A percentile compares a stretch with the other conserved stretches of the same genome.
Conservation (phyloP, 495 filamentous ascomycete species). For the Geopyxis carbonaria region DNA sequence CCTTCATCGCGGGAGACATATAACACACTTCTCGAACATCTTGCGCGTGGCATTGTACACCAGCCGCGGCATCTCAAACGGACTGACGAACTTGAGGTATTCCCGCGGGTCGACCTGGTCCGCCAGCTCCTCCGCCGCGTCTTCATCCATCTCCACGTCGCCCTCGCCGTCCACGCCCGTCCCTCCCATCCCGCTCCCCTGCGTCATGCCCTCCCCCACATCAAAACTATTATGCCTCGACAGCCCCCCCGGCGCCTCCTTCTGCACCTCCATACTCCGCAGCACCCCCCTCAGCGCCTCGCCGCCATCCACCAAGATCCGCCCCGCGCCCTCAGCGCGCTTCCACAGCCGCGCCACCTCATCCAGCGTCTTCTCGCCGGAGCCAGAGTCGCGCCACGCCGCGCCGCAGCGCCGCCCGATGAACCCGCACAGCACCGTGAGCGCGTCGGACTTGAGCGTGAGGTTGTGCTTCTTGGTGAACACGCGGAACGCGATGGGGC, state of each 20-base stretch:
- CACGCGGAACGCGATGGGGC: slow-evolving; percentile 83
- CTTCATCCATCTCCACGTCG: slow-evolving; percentile 39
- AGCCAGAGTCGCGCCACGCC: slow-evolving; percentile 87
- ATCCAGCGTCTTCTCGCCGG: slow-evolving; percentile 81
- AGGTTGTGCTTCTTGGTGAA: slow-evolving; percentile 97
- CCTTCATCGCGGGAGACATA: slow-evolving; percentile 5
- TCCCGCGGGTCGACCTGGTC: slow-evolving; percentile 17
- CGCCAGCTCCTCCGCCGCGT: slow-evolving; percentile 34
- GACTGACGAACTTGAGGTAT: slow-evolving; percentile 22
- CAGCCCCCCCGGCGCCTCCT: slow-evolving; percentile 18
- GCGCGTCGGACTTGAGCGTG: slow-evolving; percentile 73
- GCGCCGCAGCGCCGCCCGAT: slow-evolving; percentile 86
- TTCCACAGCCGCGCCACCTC: slow-evolving; percentile 86
- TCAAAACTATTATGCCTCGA: slow-evolving; percentile 44
- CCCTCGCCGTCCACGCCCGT: slow-evolving; percentile 48
- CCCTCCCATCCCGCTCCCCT: slow-evolving; percentile 36
- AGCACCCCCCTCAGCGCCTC: slow-evolving; percentile 68
- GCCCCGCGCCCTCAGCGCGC: slow-evolving; percentile 42
- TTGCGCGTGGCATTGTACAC: slow-evolving; percentile 76
- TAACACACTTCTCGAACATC: slow-evolving; percentile 61
- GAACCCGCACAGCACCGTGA: slow-evolving; percentile 69
- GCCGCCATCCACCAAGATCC: slow-evolving; percentile 74
- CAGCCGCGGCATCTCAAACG: slow-evolving; percentile 56
- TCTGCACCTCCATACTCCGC: slow-evolving; percentile 48
- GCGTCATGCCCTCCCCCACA: slow-evolving; percentile 11